These are phyloP conservation scores for Avicennia marina DNA, from an alignment of 257 asterid genomes.

Conservation along the genomic window DNA sequence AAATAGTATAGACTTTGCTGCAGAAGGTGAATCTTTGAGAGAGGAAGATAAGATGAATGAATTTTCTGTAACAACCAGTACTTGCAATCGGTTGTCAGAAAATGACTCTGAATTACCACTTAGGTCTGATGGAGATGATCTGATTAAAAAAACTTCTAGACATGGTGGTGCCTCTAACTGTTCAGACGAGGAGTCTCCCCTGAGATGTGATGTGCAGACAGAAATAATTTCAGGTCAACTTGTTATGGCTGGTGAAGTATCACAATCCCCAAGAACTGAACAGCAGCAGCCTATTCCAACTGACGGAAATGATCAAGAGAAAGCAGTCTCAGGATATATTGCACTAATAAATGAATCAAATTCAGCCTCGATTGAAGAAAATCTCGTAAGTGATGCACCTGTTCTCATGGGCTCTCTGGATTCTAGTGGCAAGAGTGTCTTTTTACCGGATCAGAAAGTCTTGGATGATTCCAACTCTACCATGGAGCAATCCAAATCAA, in stretches of 20 bases:
- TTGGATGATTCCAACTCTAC: constrained; percentile 18
- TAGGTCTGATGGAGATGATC: constrained; percentile 24
- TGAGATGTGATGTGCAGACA: constrained; percentile 18
- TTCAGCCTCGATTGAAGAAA: constrained; percentile 20
- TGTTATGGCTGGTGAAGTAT: constrained; percentile 13
- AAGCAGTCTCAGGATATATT: constrained; percentile 18
- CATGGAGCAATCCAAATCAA: constrained; percentile 1
- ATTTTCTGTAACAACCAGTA: constrained; percentile 13
- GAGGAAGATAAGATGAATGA: constrained; percentile 26
- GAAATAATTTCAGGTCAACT: constrained; percentile 20
- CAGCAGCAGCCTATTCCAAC: constrained; percentile 24
- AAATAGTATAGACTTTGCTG: constrained; percentile 15
- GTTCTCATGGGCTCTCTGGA: constrained; percentile 12
- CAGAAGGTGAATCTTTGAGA: constrained; percentile 21
- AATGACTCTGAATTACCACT: constrained; percentile 20
- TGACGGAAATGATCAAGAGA: constrained; percentile 23
- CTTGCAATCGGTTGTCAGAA: constrained; percentile 19
- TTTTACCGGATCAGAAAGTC: constrained; percentile 20
- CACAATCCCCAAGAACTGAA: constrained; percentile 21
- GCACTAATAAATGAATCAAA: constrained; percentile 16
- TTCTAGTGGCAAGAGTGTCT: constrained; percentile 7
- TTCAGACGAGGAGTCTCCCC: constrained; percentile 20
- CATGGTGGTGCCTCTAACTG: constrained; percentile 23
- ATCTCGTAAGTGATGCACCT: constrained; percentile 16
- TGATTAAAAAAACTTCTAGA: constrained; percentile 23